phyloP scores from a whole-genome alignment of 805 yeast species.

The Ogataea chonburiensis region DNA sequence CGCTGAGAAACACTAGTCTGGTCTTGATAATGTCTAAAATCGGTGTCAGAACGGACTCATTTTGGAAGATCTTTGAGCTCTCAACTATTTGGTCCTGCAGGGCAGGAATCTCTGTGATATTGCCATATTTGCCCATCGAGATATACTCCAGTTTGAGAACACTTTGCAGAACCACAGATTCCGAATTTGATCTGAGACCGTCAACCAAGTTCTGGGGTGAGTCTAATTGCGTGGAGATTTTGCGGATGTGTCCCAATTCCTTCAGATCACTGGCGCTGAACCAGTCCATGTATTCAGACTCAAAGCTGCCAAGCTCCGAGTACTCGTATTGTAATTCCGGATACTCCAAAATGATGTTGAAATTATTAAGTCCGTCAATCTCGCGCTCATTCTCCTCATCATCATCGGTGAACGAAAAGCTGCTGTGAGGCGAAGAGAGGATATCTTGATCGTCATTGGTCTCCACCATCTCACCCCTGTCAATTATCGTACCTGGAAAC shows the following conservation, averaged over 20 bases:
- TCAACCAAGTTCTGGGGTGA: constrained; percentile 4
- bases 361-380: constrained; percentile 35
- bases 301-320: constrained; percentile 36
- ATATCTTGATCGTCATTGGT: constrained; percentile 32
- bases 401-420: constrained; percentile 28
- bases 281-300: constrained; percentile 43
- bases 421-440: constrained; percentile 31
- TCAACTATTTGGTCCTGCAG: constrained; percentile 26
- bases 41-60: constrained; percentile 12
- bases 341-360: constrained; percentile 34
- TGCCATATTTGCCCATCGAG: constrained; percentile 32
- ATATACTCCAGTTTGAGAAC: constrained; percentile 29
- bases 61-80: constrained; percentile 26
- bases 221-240: constrained; percentile 14
- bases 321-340: constrained; percentile 47
- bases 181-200: background rate
- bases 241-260: constrained; percentile 15
- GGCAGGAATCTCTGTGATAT: constrained; percentile 17
- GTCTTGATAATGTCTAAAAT: constrained; percentile 16
- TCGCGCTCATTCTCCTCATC: constrained; percentile 29
- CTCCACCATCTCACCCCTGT: constrained; percentile 33
- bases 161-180: constrained; percentile 7
- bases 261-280: constrained; percentile 34
- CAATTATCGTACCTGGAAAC: constrained; percentile 31
- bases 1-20: constrained; percentile 20